Percentiles rank a stretch among this genome's conserved stretches.
Evolutionary conservation across 2,329 filamentous ascomycete genomes (phyloP).

Genomic region (Trichophyton rubrum): DNA sequence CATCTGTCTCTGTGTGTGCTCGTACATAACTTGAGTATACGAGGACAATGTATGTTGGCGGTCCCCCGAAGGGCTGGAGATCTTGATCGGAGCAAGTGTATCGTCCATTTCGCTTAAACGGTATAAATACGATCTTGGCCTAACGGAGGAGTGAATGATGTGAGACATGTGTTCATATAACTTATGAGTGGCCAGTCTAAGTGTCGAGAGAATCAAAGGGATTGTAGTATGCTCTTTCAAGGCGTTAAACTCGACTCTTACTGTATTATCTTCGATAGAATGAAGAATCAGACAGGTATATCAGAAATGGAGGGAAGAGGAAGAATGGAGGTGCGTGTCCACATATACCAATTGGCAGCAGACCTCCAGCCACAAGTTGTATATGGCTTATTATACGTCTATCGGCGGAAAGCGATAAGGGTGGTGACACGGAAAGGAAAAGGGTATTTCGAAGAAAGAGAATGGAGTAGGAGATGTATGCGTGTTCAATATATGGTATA

Average conservation of each 20-base stretch:
- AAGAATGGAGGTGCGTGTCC: background rate
- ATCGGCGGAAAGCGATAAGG: background rate
- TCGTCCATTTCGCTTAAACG: background rate
- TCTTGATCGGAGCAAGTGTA: background rate
- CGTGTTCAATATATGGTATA: background rate
- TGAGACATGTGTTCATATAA: background rate
- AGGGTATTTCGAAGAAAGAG: background rate
- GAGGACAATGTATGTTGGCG: background rate
- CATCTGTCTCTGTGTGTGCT: slow-evolving; percentile 13
- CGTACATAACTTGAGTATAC: slow-evolving; percentile 13
- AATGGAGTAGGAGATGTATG: background rate
- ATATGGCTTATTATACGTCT: background rate
- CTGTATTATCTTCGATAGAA: background rate
- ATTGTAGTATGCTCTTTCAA: background rate
- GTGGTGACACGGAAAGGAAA: background rate
- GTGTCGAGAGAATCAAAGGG: background rate
- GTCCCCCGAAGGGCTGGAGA: background rate
- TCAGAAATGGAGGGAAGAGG: background rate
- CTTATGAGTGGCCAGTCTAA: background rate
- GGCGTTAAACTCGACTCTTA: background rate
- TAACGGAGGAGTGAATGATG: background rate
- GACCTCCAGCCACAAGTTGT: background rate
- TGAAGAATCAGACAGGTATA: background rate
- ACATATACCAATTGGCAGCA: background rate
- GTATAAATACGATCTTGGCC: background rate